Conservation (phyloP, 176 grass and related monocot genomes). For the Phoenix dactylifera region DNA sequence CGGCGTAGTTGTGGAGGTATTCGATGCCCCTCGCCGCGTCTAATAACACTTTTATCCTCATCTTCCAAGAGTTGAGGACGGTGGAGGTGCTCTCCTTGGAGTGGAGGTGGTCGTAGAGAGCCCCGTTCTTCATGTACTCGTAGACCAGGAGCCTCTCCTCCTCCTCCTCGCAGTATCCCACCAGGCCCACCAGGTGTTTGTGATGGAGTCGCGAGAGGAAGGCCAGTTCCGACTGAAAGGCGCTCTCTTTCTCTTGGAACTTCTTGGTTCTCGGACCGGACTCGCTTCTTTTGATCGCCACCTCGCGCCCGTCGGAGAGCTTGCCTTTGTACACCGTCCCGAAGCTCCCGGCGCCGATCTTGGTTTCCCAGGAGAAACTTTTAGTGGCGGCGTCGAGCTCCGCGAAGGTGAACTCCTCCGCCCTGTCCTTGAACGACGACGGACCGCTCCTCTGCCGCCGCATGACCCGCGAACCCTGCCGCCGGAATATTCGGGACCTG, state of each 20-base stretch:
- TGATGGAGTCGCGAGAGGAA: constrained; percentile 89
- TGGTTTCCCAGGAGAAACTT: constrained; percentile 16
- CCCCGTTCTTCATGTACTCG: constrained; percentile 95
- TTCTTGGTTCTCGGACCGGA: constrained; percentile 15
- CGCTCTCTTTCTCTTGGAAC: constrained; percentile 89
- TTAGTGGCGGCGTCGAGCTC: constrained; percentile 33
- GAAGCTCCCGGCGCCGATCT: constrained; percentile 26
- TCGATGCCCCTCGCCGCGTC: constrained; percentile 87
- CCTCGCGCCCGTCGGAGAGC: constrained; percentile 15
- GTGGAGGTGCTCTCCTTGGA: constrained; percentile 23
- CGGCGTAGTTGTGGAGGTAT: constrained; percentile 94
- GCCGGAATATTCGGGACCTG: constrained; percentile 34
- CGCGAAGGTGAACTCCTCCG: constrained; percentile 26
- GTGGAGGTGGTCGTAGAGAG: constrained; percentile 88
- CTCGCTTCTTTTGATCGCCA: constrained; percentile 20
- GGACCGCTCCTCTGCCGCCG: constrained; percentile 86
- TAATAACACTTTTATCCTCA: constrained; percentile 62
- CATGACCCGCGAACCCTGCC: constrained; percentile 72
- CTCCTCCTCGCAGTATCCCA: constrained; percentile 77
- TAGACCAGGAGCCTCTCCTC: constrained; percentile 87
- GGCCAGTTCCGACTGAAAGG: constrained; percentile 81
- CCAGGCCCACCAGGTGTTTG: constrained; percentile 79
- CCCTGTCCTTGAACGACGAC: constrained; percentile 73
- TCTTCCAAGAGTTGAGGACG: constrained; percentile 62
- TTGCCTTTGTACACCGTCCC: constrained; percentile 30